phyloP scores from a whole-genome alignment of 2,329 filamentous ascomycete genomes.

The Pyrenophora teres region DNA sequence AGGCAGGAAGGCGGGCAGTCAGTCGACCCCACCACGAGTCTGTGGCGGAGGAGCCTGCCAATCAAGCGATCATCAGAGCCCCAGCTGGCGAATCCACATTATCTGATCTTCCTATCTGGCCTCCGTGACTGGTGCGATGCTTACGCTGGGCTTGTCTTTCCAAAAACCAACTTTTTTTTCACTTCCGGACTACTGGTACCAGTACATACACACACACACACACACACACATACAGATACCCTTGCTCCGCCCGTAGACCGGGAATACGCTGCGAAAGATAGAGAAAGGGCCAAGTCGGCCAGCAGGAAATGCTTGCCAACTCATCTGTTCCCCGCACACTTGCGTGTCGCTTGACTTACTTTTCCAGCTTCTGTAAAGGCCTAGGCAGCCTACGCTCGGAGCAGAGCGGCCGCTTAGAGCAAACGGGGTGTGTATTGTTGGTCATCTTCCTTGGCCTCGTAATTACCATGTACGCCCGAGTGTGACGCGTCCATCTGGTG shows the following conservation, averaged over 20 bases:
- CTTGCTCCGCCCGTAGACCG: constrained; percentile 1
- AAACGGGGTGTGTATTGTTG: constrained; percentile 1
- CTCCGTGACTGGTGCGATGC: constrained; percentile 2
- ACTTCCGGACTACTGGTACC: background rate
- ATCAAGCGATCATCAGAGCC: background rate
- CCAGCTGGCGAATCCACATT: background rate
- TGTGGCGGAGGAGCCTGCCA: constrained; percentile 1
- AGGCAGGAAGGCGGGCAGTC: background rate
- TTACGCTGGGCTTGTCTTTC: constrained; percentile 1
- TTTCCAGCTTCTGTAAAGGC: background rate
- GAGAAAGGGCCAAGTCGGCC: background rate
- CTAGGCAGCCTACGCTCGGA: constrained; percentile 6
- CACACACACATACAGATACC: background rate
- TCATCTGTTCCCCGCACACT: constrained; percentile 15
- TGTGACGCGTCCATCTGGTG: constrained; percentile 11
- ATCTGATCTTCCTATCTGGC: too few species aligned
- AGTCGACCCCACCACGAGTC: background rate
- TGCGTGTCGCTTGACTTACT: constrained; percentile 10
- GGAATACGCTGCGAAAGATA: constrained; percentile 7
- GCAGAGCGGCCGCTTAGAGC: constrained; percentile 1
- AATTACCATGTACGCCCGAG: background rate
- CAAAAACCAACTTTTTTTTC: background rate
- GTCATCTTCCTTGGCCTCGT: constrained; percentile 6
- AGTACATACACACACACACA: background rate
- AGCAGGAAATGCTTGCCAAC: constrained; percentile 4